Conservation (phyloP, 106 monocot species). For the Hemerocallis citrina region DNA sequence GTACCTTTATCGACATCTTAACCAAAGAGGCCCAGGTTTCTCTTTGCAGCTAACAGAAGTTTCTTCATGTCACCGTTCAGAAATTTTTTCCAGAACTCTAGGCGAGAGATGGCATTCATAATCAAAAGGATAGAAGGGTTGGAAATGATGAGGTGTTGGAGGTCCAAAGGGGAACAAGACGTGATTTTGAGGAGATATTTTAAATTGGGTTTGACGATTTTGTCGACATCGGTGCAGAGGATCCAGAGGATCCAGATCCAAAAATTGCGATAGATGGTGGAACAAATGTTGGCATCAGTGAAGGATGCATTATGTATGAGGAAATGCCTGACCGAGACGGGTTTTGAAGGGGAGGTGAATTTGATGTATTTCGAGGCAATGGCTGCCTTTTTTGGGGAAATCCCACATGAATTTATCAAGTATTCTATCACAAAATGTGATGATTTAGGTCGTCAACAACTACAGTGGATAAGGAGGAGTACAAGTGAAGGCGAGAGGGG, state of each 20-base stretch:
- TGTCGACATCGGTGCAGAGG: background rate
- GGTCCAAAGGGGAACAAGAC: background rate
- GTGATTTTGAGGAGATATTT: background rate
- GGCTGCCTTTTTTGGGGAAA: slow-evolving; percentile 7
- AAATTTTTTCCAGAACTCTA: slow-evolving; percentile 3
- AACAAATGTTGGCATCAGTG: background rate
- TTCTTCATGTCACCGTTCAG: background rate
- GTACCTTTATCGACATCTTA: background rate
- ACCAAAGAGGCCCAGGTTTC: background rate
- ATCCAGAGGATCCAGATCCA: too few relatives aligned
- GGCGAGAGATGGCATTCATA: background rate
- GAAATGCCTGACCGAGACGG: slow-evolving; percentile 21
- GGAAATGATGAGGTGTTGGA: background rate
- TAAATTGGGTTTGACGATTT: background rate
- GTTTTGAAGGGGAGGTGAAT: slow-evolving; percentile 18
- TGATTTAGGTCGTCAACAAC: background rate
- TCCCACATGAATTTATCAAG: slow-evolving; percentile 25
- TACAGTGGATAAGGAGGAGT: background rate
- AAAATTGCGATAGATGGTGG: background rate
- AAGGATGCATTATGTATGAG: background rate
- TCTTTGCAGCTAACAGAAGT: background rate
- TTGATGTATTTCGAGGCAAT: background rate
- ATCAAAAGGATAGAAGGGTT: background rate
- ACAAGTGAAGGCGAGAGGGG: background rate
- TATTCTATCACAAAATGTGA: slow-evolving; percentile 1